A percentile compares a stretch with the other conserved stretches of the same genome.
Evolutionary conservation across 2,329 filamentous ascomycete species (phyloP).

Genomic region (Xylaria sp.): DNA sequence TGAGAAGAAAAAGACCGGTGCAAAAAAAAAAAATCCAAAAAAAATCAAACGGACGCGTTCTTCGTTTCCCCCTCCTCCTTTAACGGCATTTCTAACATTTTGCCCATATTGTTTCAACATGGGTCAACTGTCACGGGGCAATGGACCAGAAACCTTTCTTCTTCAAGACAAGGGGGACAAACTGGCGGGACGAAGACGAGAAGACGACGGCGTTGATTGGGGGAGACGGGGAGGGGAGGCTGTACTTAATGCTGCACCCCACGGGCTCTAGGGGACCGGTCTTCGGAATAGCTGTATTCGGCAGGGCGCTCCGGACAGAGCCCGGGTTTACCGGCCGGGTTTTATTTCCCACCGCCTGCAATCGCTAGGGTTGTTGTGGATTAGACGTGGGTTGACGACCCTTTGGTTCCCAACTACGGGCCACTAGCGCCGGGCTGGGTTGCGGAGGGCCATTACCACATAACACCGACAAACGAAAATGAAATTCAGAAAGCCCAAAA

Average conservation of each 20-base stretch:
- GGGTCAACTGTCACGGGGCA: not conserved
- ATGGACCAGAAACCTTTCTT: conserved; percentile 7
- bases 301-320: conserved; percentile 7
- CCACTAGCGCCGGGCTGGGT: not conserved
- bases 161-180: conserved; percentile 3
- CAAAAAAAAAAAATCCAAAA: no score
- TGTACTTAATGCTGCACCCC: not conserved
- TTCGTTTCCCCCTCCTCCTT: not conserved
- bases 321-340: not conserved
- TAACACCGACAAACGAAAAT: no score
- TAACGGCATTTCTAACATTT: not conserved
- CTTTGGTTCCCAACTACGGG: not conserved
- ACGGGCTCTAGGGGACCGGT: not conserved
- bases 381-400: not conserved
- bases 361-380: conserved; percentile 18
- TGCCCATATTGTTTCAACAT: not conserved
- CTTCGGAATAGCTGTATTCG: conserved; percentile 5
- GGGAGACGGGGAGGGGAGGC: not conserved
- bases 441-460: no score
- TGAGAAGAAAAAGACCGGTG: no score
- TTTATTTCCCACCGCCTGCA: conserved; percentile 13
- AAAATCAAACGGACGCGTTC: not conserved
- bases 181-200: not conserved
- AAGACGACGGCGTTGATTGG: conserved; percentile 5
- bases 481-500: no score